Conservation (phyloP, 2,329 filamentous ascomycete genomes). For the Cladophialophora exuberans region DNA sequence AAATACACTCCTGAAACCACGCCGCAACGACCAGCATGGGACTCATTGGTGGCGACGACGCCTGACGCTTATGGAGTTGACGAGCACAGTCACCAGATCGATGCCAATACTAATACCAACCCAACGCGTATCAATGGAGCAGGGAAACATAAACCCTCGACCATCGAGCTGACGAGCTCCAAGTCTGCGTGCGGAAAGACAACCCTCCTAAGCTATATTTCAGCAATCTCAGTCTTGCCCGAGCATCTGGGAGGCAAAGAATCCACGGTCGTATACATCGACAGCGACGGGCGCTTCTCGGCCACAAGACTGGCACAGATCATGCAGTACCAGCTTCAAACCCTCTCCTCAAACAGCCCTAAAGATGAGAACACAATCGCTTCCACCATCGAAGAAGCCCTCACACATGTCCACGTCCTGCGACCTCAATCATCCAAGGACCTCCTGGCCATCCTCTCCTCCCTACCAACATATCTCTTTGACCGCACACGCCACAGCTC, state of each 20-base stretch:
- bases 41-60: conserved; percentile 2
- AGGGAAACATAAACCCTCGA: conserved; percentile 36
- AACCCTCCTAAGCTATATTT: conserved; percentile 61
- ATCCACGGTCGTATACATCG: conserved; percentile 58
- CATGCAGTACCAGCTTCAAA: conserved; percentile 38
- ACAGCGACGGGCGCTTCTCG: conserved; percentile 60
- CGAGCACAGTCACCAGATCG: background rate
- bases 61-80: conserved; percentile 1
- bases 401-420: conserved; percentile 64
- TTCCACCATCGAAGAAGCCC: conserved; percentile 29
- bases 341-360: background rate
- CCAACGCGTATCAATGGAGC: background rate
- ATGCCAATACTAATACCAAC: background rate
- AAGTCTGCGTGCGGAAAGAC: conserved; percentile 60
- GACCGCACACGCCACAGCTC: conserved; percentile 42
- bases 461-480: conserved; percentile 56
- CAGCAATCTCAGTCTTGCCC: conserved; percentile 56
- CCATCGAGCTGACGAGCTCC: conserved; percentile 59
- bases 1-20: conserved; percentile 30
- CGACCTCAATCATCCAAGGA: conserved; percentile 55
- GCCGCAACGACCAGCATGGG: conserved; percentile 14
- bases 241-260: conserved; percentile 46
- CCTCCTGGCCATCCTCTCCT: conserved; percentile 53
- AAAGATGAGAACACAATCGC: background rate
- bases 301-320: conserved; percentile 48